Percentiles rank a stretch among this genome's conserved stretches.
Conservation (phyloP, 1,284 basidiomycete genomes). For the Erythrobasidium hasegawianum region DNA sequence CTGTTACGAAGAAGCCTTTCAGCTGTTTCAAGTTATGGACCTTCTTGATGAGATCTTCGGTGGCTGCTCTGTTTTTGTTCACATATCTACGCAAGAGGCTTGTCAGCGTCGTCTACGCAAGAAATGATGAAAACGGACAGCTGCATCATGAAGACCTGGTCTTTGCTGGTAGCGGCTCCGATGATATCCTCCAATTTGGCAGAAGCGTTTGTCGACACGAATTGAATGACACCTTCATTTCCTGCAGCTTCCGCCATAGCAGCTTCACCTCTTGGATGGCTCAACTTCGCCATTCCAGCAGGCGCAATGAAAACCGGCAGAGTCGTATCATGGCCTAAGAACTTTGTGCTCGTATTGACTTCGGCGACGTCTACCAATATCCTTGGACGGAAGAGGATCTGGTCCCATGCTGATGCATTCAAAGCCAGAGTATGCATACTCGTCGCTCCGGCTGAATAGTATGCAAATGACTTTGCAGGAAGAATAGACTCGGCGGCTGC, state of each 20-base stretch:
- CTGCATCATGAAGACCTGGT: slow-evolving; percentile 51
- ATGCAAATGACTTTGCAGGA: background rate
- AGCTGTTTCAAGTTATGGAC: slow-evolving; percentile 47
- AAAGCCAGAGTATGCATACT: slow-evolving; percentile 56
- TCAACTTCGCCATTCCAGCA: background rate
- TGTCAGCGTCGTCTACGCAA: no score
- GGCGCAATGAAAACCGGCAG: slow-evolving; percentile 12
- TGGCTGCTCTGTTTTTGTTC: slow-evolving; percentile 46
- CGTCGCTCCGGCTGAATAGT: slow-evolving; percentile 5
- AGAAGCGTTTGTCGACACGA: slow-evolving; percentile 51
- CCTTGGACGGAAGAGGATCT: slow-evolving; percentile 85
- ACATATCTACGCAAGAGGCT: no score
- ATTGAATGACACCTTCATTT: slow-evolving; percentile 49
- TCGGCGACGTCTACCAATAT: slow-evolving; percentile 74
- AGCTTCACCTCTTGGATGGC: slow-evolving; percentile 5
- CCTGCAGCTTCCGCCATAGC: slow-evolving; percentile 47
- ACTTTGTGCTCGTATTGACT: slow-evolving; percentile 75
- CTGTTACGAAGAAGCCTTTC: slow-evolving; percentile 51
- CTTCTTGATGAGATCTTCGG: slow-evolving; percentile 47
- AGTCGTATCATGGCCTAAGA: slow-evolving; percentile 47
- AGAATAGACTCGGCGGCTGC: slow-evolving; percentile 38
- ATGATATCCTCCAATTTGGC: slow-evolving; percentile 49
- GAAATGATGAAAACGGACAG: no score
- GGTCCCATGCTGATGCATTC: slow-evolving; percentile 77
- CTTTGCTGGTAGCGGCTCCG: slow-evolving; percentile 38